Conservation (phyloP, 192 early-diverging fungal genomes). For the Coemansia sp. region DNA sequence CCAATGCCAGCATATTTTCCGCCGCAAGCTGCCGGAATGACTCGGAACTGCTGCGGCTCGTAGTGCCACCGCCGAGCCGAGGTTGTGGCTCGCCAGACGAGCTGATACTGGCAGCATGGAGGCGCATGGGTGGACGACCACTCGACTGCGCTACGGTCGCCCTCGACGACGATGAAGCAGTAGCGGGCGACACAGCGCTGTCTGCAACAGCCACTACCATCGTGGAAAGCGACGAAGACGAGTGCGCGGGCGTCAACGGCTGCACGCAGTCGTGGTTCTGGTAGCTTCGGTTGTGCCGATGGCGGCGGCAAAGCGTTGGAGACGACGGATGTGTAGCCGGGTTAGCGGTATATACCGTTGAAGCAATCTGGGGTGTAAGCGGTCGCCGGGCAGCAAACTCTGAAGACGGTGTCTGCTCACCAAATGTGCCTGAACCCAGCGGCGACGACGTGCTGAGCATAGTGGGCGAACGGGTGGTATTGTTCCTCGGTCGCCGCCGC, state of each 20-base stretch:
- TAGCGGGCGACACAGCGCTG: neutral
- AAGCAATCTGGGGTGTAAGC: slow-evolving; percentile 44
- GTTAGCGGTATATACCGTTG: slow-evolving; percentile 20
- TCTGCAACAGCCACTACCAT: slow-evolving; percentile 6
- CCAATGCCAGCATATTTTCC: neutral
- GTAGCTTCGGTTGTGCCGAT: slow-evolving; percentile 34
- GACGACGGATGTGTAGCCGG: slow-evolving; percentile 15
- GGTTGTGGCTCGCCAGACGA: slow-evolving; percentile 5
- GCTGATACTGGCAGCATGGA: slow-evolving; percentile 45
- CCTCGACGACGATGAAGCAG: slow-evolving; percentile 11
- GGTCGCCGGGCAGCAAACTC: slow-evolving; percentile 36
- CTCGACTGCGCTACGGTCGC: slow-evolving; percentile 4
- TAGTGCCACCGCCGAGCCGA: neutral
- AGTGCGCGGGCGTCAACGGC: slow-evolving; percentile 45
- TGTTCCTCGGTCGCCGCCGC: slow-evolving; percentile 34
- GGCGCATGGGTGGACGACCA: slow-evolving; percentile 28
- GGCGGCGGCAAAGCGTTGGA: slow-evolving; percentile 30
- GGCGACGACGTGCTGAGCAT: slow-evolving; percentile 27
- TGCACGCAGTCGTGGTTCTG: slow-evolving; percentile 40
- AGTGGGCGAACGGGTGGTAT: slow-evolving; percentile 25
- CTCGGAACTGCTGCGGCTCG: neutral
- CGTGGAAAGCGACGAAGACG: slow-evolving; percentile 33
- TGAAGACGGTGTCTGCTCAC: slow-evolving; percentile 15
- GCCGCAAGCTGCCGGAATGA: neutral
- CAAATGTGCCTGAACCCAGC: slow-evolving; percentile 12